Evolutionary conservation across 306 rosid genomes (phyloP), one percentile per base, ranked within the genome.

Genomic region (Cucurbita pepo): DNA sequence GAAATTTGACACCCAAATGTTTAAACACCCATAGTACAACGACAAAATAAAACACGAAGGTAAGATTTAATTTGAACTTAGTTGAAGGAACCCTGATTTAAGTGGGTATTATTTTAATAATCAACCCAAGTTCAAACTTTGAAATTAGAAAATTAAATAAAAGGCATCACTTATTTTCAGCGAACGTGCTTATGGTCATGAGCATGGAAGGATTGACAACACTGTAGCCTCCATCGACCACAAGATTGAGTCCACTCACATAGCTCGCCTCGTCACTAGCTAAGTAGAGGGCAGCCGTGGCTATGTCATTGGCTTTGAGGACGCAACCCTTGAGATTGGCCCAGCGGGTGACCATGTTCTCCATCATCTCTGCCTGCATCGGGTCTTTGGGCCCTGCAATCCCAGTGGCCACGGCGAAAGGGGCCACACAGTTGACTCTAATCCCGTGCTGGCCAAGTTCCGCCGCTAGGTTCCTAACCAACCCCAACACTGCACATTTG

Each of bases 401-500:
- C 2, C 44, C 77, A 1, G 79, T 74, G 16, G 58, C 56, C 16
- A 76, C 80, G 0, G 44, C 22, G 51, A 47, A 81, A 0, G 84
- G 84, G 0, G 84, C 63, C 9, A 81, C 81, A 0, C 81, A 81
- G 44, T 81, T 81, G 5, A 81, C 81, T 61, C 84, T 59, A 2
- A 81, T 77, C 0, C 84, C 81, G 18, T 56, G 41, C 56, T 77
- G 56, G 2, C 84, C 81, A 1, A 81, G 73, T 38, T 81, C 81
- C 0, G 41, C 84, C 0, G 79, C 76, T 16, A 81, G 34, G 45
- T 70, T 77, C 54, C 44, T 81, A 0, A 59, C 73, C 12, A 81
- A 6, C 41, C 84, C 81, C 6, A 77, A 5, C 0, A 81, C 8
- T 4, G 72, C 81, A 1, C 36, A 65, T 54, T 81, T 81, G 7